Evolutionary conservation across 305 asterid species (phyloP).

Genomic region (Andrographis paniculata): DNA sequence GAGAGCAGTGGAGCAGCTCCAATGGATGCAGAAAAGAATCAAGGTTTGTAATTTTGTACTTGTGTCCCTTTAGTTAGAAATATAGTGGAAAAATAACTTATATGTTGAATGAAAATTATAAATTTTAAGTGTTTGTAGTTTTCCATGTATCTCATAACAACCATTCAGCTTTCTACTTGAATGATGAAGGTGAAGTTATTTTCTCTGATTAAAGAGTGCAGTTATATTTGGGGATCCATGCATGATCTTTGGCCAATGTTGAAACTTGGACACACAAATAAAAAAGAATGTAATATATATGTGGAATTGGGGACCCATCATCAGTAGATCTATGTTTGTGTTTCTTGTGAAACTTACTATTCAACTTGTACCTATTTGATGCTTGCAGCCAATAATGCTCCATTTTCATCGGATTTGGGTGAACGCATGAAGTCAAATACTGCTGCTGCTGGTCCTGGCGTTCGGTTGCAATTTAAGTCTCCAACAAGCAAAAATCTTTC

Average conservation of each 20-base stretch:
- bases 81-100: too few relatives aligned
- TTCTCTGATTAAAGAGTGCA: background rate
- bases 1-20: slow-evolving; percentile 75
- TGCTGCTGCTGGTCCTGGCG: slow-evolving; percentile 40
- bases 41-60: slow-evolving; percentile 39
- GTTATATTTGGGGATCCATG: too few relatives aligned
- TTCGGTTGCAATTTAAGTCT: slow-evolving; percentile 70
- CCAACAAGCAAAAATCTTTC: slow-evolving; percentile 51
- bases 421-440: slow-evolving; percentile 53
- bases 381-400: slow-evolving; percentile 42
- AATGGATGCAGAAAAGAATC: slow-evolving; percentile 46
- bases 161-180: background rate
- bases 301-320: too few relatives aligned
- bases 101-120: too few relatives aligned
- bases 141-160: background rate
- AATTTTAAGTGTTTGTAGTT: background rate
- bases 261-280: too few relatives aligned
- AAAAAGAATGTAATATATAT: too few relatives aligned
- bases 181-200: too few relatives aligned
- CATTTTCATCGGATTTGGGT: slow-evolving; percentile 45
- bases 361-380: slow-evolving; percentile 18
- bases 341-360: slow-evolving; percentile 15
- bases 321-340: background rate
- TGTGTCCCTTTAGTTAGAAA: too few relatives aligned
- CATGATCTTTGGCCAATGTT: too few relatives aligned